phyloP scores from a whole-genome alignment of 192 early-diverging fungal species.

The Coemansia sp. region DNA sequence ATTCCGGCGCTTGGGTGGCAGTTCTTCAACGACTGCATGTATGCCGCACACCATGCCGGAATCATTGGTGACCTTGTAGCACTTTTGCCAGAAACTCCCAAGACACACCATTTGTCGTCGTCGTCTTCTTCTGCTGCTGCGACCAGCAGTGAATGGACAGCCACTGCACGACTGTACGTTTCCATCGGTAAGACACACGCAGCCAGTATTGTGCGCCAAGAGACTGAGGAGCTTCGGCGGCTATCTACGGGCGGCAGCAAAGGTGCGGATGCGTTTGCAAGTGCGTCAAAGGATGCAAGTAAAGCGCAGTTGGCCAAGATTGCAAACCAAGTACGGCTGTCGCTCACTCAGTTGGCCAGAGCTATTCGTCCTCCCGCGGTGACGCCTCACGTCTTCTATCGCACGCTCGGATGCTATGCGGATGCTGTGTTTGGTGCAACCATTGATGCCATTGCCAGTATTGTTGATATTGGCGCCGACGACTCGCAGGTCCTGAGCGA shows the following conservation, averaged over 20 bases:
- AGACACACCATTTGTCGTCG: neutral
- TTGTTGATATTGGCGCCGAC: slow-evolving; percentile 39
- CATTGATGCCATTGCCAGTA: slow-evolving; percentile 14
- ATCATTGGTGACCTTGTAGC: slow-evolving; percentile 3
- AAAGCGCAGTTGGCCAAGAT: slow-evolving; percentile 9
- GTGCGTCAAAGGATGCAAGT: neutral
- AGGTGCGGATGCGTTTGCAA: slow-evolving; percentile 6
- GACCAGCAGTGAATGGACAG: slow-evolving; percentile 10
- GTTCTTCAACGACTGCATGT: slow-evolving; percentile 48
- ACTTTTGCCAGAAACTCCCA: neutral
- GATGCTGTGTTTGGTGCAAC: slow-evolving; percentile 30
- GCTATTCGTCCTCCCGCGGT: slow-evolving; percentile 26
- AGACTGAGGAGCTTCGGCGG: slow-evolving; percentile 16
- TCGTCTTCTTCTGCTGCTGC: neutral
- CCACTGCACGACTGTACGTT: slow-evolving; percentile 10
- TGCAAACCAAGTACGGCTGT: slow-evolving; percentile 15
- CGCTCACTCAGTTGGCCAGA: slow-evolving; percentile 21
- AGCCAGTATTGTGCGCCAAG: slow-evolving; percentile 4
- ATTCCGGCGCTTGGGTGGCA: slow-evolving; percentile 43
- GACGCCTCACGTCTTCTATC: slow-evolving; percentile 28
- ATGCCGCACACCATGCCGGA: slow-evolving; percentile 39
- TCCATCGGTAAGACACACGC: slow-evolving; percentile 4
- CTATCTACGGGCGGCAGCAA: slow-evolving; percentile 7
- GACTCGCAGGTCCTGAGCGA: slow-evolving; percentile 47
- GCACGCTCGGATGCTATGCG: slow-evolving; percentile 15